Percentiles rank a stretch among this genome's conserved stretches.
Conservation (phyloP, 805 yeast species). For the Myxozyma monticola region DNA sequence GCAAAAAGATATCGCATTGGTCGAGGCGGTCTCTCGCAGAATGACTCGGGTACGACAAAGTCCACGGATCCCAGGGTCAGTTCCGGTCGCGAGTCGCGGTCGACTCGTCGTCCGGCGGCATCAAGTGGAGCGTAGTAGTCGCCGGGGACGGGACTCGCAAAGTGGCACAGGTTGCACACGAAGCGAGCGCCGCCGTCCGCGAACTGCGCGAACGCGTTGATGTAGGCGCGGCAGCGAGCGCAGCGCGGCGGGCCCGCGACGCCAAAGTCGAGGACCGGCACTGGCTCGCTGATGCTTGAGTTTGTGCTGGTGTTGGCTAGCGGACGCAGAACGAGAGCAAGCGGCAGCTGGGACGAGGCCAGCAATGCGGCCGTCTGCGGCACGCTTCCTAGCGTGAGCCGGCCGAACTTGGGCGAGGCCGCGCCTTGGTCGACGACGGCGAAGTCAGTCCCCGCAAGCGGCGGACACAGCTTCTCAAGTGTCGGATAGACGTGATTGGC, state of each 20-base stretch:
- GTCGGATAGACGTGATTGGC: constrained; percentile 58
- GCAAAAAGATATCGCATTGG: constrained; percentile 71
- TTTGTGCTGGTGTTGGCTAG: constrained; percentile 62
- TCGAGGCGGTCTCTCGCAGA: constrained; percentile 51
- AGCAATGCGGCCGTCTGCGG: constrained; percentile 75
- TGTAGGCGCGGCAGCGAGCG: constrained; percentile 84
- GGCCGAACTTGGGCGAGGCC: constrained; percentile 74
- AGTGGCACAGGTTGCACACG: constrained; percentile 84
- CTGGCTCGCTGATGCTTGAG: constrained; percentile 47
- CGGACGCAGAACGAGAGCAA: constrained; percentile 80
- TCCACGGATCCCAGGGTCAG: constrained; percentile 83
- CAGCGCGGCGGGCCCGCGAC: constrained; percentile 79
- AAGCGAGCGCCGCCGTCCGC: constrained; percentile 59
- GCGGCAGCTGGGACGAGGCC: constrained; percentile 69
- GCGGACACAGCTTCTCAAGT: constrained; percentile 77
- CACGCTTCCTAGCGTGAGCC: constrained; percentile 77
- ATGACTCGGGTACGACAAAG: constrained; percentile 70
- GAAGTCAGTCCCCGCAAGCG: constrained; percentile 72
- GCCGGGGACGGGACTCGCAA: constrained; percentile 64
- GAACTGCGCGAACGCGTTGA: constrained; percentile 79
- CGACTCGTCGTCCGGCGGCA: constrained; percentile 60
- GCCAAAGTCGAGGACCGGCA: constrained; percentile 69
- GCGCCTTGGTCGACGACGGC: constrained; percentile 78
- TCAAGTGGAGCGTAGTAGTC: constrained; percentile 69
- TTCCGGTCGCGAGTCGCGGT: constrained; percentile 68